Evolutionary conservation across 164 flowering plant genomes (phyloP).

Genomic region (Annona squamosa): DNA sequence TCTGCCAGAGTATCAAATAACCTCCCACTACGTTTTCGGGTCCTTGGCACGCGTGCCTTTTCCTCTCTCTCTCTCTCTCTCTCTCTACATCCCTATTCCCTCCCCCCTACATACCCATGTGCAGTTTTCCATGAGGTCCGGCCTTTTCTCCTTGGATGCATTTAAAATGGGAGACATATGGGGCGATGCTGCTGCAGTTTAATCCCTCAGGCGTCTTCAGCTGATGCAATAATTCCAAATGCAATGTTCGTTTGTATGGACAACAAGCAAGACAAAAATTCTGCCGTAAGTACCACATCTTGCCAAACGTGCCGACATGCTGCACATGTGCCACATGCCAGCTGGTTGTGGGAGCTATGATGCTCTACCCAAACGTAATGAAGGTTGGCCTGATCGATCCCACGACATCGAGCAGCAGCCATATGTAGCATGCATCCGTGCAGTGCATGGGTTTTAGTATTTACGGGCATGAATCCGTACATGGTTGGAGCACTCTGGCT

Average conservation of each 20-base stretch:
- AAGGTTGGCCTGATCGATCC: background rate
- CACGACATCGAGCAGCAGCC: background rate
- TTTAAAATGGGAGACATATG: background rate
- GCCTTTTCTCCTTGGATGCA: background rate
- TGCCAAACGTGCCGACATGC: background rate
- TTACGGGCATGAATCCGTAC: too few species aligned
- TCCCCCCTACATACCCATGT: background rate
- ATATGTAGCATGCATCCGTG: background rate
- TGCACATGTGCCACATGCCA: background rate
- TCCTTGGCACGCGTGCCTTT: background rate
- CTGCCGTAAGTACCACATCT: background rate
- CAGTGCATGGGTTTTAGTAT: too few species aligned
- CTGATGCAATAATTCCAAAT: background rate
- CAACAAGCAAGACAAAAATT: background rate
- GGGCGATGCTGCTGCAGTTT: background rate
- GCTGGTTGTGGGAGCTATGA: background rate
- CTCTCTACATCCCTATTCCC: background rate
- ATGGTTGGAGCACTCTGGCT: too few species aligned
- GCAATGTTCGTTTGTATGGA: background rate
- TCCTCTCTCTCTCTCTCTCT: too few species aligned
- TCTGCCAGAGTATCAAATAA: background rate
- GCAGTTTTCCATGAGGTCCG: background rate
- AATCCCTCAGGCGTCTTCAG: background rate
- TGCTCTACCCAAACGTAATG: background rate
- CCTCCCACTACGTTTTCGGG: background rate